Base-by-base conservation (phyloP, 2,329 filamentous ascomycete genomes). In the Botrytis elliptica region DNA sequence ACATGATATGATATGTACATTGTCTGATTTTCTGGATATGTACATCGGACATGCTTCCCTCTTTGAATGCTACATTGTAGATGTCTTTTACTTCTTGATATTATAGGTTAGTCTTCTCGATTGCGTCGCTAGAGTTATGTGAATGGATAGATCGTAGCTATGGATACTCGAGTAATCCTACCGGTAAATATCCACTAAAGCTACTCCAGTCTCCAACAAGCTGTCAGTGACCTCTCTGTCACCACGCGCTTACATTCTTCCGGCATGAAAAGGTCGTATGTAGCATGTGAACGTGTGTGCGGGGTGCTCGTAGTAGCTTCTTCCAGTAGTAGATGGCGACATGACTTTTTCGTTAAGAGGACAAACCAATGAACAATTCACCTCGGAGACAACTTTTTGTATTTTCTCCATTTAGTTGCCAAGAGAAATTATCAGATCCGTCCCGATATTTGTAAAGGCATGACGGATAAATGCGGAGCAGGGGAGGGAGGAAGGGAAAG, bases 351-450 rank as follows among this genome's bases (percentile, higher is more conserved):
- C 25, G 29, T 42, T 18, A 22, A 33, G 16, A 36, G 33, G 18
- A 57, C n/a, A 25, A 29, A 38, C 33, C 29, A 60, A 57, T 42
- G 46, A 70, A 40, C 36, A n/a, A 67, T 18, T 33, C 29, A 44
- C 68, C n/a, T 44, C n/a, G n/a, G 29, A 33, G 29, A 42, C 46
- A 40, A 38, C 8, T 49, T 44, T 44, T 64, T 55, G 22, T 44
- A 36, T 22, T 25, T n/a, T 55, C 49, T 57, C 36, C 62, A 70
- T 38, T 40, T 20, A 25, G 12, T 69, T 60, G 66, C 71, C 71
- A 73, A 73, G 71, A 70, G 42, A 42, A 62, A n/a, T 73, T 73
- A 73, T 73, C 71, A 62, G 71, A 73, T 73, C 71, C 55, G 71
- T 40, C 60, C 46, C 57, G 66, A 68, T 42, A 68, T 68, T 68